Percentiles rank a stretch among this genome's conserved stretches.
Conservation (phyloP, 768 basidiomycete genomes). For the Pulveroboletus sp. region DNA sequence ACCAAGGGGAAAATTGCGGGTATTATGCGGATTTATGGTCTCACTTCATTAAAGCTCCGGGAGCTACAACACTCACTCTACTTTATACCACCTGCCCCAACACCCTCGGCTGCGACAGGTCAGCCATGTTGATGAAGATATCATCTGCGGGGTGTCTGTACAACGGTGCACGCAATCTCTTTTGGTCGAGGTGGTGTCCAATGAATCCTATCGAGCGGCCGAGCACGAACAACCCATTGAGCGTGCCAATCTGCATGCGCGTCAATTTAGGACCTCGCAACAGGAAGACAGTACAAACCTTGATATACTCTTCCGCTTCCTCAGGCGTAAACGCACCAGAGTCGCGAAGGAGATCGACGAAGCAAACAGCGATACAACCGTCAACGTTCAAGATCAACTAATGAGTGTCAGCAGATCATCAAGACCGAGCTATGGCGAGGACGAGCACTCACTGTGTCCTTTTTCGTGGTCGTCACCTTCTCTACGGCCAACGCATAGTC, state of each 20-base stretch:
- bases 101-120: slow-evolving; percentile 77
- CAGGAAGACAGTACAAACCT: slow-evolving; percentile 34
- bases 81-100: slow-evolving; percentile 40
- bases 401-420: not conserved
- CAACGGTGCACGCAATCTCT: slow-evolving; percentile 84
- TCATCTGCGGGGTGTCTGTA: slow-evolving; percentile 96
- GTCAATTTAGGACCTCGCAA: not conserved
- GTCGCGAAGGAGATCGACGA: slow-evolving; percentile 90
- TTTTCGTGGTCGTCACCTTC: slow-evolving; percentile 96
- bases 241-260: slow-evolving; percentile 62
- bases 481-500: slow-evolving; percentile 97
- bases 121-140: slow-evolving; percentile 93
- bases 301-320: slow-evolving; percentile 97
- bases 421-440: not conserved
- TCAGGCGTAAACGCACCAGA: slow-evolving; percentile 92
- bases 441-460: slow-evolving; percentile 65
- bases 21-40: slow-evolving; percentile 19
- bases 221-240: slow-evolving; percentile 96
- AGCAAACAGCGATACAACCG: slow-evolving; percentile 92
- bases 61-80: not conserved
- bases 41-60: not conserved
- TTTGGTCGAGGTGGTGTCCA: slow-evolving; percentile 95
- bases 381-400: slow-evolving; percentile 95
- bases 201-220: slow-evolving; percentile 98
- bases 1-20: slow-evolving; percentile 2